Conservation (phyloP, 108 stramenopile species). For the Discostella pseudostelligera region DNA sequence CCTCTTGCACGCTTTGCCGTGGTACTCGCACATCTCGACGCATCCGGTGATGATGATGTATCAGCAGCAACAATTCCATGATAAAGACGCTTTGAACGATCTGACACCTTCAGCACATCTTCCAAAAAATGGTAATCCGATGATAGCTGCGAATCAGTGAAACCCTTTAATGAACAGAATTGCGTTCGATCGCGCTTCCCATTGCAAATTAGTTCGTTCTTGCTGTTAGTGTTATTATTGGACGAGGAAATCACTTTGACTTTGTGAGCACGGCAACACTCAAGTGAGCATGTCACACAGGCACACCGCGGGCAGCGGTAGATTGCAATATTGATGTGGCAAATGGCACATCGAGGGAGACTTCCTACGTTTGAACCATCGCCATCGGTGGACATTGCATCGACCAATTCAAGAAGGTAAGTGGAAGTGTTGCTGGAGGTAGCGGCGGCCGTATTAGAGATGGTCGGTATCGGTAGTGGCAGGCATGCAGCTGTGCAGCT, state of each 20-base stretch:
- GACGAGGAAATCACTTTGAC: neutral
- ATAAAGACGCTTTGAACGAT: conserved; percentile 47
- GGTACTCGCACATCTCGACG: neutral
- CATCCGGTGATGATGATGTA: neutral
- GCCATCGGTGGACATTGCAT: conserved; percentile 4
- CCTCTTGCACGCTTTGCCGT: conserved; percentile 16
- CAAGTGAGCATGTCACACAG: conserved; percentile 60
- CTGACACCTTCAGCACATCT: conserved; percentile 54
- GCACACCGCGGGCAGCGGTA: conserved; percentile 70
- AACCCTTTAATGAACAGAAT: conserved; percentile 39
- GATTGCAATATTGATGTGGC: conserved; percentile 34
- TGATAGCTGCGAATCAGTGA: conserved; percentile 56
- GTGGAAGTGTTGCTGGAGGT: no score
- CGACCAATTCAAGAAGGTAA: no score
- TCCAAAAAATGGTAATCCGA: conserved; percentile 82
- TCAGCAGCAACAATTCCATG: conserved; percentile 32
- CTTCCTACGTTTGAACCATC: neutral
- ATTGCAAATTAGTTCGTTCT: conserved; percentile 36
- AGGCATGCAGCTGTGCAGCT: no score
- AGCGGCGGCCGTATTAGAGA: no score
- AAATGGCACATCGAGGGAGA: conserved; percentile 53
- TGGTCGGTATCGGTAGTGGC: no score
- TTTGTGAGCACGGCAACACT: conserved; percentile 64
- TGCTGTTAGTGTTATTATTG: no score
- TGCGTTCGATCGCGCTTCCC: conserved; percentile 71